Evolutionary conservation across 768 basidiomycete genomes (phyloP), one percentile per base, ranked within the genome.

Genomic region (Cystofilobasidium bisporidii): DNA sequence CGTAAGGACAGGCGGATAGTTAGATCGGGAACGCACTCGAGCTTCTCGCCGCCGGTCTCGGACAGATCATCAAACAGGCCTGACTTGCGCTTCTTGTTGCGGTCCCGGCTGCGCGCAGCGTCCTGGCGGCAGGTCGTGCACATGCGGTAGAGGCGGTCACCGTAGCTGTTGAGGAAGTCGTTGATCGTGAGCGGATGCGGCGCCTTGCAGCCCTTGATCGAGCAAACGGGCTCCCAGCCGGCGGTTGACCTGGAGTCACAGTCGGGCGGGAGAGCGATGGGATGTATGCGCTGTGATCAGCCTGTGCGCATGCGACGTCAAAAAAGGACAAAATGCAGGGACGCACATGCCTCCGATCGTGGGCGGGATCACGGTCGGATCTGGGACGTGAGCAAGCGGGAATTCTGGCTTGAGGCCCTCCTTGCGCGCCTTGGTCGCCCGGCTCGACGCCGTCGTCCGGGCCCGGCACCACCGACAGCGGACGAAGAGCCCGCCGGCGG

Each of bases 81-180:
- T 11, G 28, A 30, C 53, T 56, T 56, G 28, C 53, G 26, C 53
- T 56, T 56, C 30, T 56, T 56, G 53, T 56, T 56, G 28, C 53
- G 26, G 14, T 56, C 53, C 9, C 53, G 17, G 17, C 28, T 30
- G 15, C 53, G 26, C 5, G 53, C 53, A 2, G 53, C 53, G 28
- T 56, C 53, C 10, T 18, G 6, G 18, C 53, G 26, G 53, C 53
- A 56, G 8, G 53, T 56, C 18, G 6, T 32, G 53, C 53, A 56
- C 53, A 56, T 56, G 5, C 53, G 26, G 53, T 56, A 56, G 2
- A 56, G 53, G 28, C 53, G 53, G 53, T 56, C 53, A 15, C 53
- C 53, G 53, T 56, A 56, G 30, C 28, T 56, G 53, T 56, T 56
- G 53, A 56, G 53, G 30, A 56, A 56, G 30, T 56, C 53, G 53